These are phyloP conservation scores for Trichoderma sp. DNA, from an alignment of 2,329 filamentous ascomycete species.

Conservation along the genomic window DNA sequence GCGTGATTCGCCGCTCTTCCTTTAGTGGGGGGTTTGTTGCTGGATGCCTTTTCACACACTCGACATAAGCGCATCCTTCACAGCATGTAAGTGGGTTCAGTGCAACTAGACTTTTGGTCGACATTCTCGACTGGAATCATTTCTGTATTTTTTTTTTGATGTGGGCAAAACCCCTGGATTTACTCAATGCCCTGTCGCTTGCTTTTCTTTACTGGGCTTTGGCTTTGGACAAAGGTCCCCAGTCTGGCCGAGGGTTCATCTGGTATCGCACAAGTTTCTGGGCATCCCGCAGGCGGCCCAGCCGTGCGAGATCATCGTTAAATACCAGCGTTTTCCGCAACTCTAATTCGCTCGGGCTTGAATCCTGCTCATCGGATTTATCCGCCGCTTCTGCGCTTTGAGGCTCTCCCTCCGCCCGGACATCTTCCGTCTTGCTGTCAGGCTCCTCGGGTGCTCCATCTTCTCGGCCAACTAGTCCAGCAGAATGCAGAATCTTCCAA, in stretches of 20 bases:
- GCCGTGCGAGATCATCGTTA: conserved; percentile 69
- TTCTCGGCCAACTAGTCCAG: conserved; percentile 37
- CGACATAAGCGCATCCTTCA: not conserved
- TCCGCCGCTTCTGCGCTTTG: conserved; percentile 22
- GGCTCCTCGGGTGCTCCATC: conserved; percentile 24
- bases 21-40: conserved; percentile 4
- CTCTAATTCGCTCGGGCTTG: conserved; percentile 30
- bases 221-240: conserved; percentile 75
- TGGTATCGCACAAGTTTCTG: conserved; percentile 82
- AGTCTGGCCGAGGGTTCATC: conserved; percentile 84
- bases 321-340: conserved; percentile 64
- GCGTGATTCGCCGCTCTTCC: conserved; percentile 17
- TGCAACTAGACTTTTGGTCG: not conserved
- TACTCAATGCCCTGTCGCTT: not conserved
- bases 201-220: conserved; percentile 54
- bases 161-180: conserved; percentile 24
- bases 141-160: conserved; percentile 18
- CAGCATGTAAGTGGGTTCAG: not conserved
- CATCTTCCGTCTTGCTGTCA: conserved; percentile 40
- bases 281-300: conserved; percentile 66
- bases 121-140: not conserved
- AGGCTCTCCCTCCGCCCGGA: conserved; percentile 28
- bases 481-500: conserved; percentile 59
- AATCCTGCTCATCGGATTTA: conserved; percentile 25
- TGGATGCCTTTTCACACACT: not conserved